Base-by-base conservation (phyloP, 352 stramenopile species). In the Aphanomyces cochlioides region DNA sequence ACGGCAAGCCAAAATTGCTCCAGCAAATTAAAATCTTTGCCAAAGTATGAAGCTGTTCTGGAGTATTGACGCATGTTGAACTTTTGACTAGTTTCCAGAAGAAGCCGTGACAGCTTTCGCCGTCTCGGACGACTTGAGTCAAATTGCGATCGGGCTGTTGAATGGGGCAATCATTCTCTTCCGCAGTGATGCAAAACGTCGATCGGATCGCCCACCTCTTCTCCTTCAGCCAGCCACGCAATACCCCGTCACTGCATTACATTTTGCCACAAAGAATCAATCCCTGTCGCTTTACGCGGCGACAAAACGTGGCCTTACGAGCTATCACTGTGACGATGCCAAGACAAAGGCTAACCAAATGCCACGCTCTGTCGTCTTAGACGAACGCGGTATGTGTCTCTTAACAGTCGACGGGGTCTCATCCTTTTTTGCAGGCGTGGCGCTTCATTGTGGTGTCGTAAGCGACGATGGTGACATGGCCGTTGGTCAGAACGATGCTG, bases 131-230 rank as follows among this genome's bases (percentile, higher is more conserved):
- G 87, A 95, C 66, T 80, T 92, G 56, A 84, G 77, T 67, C 84
- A 92, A 56, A 92, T 93, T 56, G 84, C 86, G 0, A 80, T 95
- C 6, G 87, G 87, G 5, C 71, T 94, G 43, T 87, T 87, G 60
- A 95, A 95, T 72, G 87, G 87, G 40, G 86, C 84, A 3, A 87
- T 95, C 34, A 93, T 95, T 54, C 63, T 93, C 12, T 93, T 92
- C 64, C 81, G 83, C 15, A 90, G 82, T 39, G 84, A 93, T 47
- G 64, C 53, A 47, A 56, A 92, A 76, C 83, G 82, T 58, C 80
- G 81, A n/a, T 75, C 82, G 34, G 84, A 93, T 54, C 80, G 82
- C 7, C 79, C 84, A 15, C 83, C 87, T 60, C 77, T 88, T 45
- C 73, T 95, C 38, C 74, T 95, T 7, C 87, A 93, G 60, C 84